Base-by-base conservation (phyloP, 2,329 filamentous ascomycete genomes). In the Trichoderma lentiforme region DNA sequence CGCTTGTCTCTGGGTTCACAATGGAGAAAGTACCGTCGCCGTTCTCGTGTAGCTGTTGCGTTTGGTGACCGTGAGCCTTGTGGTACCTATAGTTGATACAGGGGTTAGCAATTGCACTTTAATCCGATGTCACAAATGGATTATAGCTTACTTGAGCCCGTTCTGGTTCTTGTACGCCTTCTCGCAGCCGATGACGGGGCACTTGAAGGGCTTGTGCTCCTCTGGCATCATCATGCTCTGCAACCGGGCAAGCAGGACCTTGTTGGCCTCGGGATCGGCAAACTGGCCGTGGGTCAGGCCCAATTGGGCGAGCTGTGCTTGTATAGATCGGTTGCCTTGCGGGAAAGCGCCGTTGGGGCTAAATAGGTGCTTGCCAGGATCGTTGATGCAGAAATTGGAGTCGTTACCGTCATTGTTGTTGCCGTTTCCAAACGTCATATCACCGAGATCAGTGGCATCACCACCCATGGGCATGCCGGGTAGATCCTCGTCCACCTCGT, bases 121-220 rank as follows among this genome's bases (percentile, higher is more conserved):
- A 15, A 36, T 51, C 5, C 15, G 6, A 21, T 14, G 6, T 21
- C 3, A 1, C 6, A n/a, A 21, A 3, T 3, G 21, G 2, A n/a
- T 6, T n/a, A 14, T 53, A 73, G 84, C 85, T 77, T 94, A 99
- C 89, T 98, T 99, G 71, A 99, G 86, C 64, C 96, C 96, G 77
- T 99, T 99, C 81, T 98, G 96, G 81, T 99, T 99, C 87, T 99
- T 99, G 85, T 99, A 99, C 0, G 96, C 95, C 86, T 99, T 99
- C 82, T 98, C 96, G 79, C 96, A 99, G 6, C 96, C 96, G 80
- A 99, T 97, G 65, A 99, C 96, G 1, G 96, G 96, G 78, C 96
- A 99, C 80, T 95, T 93, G 86, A 97, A 99, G 0, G 96, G 96
- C 83, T 98, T 99, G 78, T 97, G 94, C 80, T 99, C 95, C 80